Percentiles rank a stretch among this genome's conserved stretches.
phyloP scores from a whole-genome alignment of 1,139 yeast genomes.

The Casaregolazyma lundiana region DNA sequence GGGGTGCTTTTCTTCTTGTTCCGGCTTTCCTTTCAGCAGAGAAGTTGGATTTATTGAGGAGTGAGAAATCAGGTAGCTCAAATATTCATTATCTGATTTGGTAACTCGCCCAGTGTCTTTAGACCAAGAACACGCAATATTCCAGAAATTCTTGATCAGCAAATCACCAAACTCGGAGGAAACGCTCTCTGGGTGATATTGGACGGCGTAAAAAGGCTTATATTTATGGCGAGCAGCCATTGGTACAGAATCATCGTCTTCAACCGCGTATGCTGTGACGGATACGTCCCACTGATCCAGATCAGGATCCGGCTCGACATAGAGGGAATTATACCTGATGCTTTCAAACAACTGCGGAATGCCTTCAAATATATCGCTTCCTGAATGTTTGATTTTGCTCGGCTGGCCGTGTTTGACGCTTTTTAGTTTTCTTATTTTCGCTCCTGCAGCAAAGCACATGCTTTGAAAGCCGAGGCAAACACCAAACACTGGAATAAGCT shows the following conservation, averaged over 20 bases:
- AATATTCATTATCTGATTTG: conserved; percentile 10
- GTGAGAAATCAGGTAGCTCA: conserved; percentile 13
- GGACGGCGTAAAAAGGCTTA: conserved; percentile 86
- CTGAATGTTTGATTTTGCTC: conserved; percentile 43
- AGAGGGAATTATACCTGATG: conserved; percentile 78
- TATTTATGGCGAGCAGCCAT: conserved; percentile 72
- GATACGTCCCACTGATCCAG: conserved; percentile 7
- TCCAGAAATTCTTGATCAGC: conserved; percentile 60
- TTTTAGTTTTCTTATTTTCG: conserved; percentile 47
- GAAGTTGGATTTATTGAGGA: conserved; percentile 27
- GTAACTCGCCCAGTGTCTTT: conserved; percentile 10
- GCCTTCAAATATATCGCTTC: conserved; percentile 11
- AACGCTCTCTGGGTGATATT: conserved; percentile 94
- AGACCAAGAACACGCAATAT: conserved; percentile 39
- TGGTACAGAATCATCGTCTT: conserved; percentile 42
- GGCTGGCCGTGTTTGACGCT: conserved; percentile 84
- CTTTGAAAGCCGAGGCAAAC: conserved; percentile 93
- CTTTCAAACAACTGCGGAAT: conserved; percentile 49
- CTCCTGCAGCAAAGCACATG: conserved; percentile 64
- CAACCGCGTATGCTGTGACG: conserved; percentile 27
- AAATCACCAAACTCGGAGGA: conserved; percentile 66
- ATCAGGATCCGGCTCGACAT: conserved; percentile 15
- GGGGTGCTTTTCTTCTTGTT: background rate
- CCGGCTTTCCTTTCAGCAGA: background rate
- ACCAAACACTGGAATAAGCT: conserved; percentile 70